Conservation (phyloP, 139 green algal genomes). For the Volvox africanus region DNA sequence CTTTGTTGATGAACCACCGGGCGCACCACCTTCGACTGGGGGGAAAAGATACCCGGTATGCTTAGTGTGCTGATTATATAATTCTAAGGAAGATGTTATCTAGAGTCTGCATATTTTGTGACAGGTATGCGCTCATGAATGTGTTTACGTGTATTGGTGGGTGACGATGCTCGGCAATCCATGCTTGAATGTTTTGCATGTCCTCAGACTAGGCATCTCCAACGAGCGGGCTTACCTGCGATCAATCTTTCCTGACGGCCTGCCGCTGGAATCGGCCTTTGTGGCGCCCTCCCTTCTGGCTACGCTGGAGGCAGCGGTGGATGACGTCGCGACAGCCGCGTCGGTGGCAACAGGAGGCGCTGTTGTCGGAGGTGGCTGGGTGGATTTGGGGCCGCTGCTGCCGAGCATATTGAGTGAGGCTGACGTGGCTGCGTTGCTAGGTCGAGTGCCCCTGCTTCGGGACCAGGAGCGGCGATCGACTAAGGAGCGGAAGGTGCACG, state of each 20-base stretch:
- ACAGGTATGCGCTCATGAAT: too few species aligned
- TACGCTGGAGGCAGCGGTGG: constrained; percentile 72
- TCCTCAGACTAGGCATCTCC: constrained; percentile 68
- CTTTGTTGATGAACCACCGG: too few species aligned
- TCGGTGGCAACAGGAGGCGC: neutral
- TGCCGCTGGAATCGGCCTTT: constrained; percentile 74
- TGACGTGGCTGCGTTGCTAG: constrained; percentile 67
- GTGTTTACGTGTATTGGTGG: too few species aligned
- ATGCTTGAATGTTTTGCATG: too few species aligned
- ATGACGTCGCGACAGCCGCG: constrained; percentile 57
- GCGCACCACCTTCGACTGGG: too few species aligned
- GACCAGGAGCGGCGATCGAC: constrained; percentile 13
- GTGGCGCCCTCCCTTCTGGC: constrained; percentile 71
- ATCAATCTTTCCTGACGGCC: constrained; percentile 73
- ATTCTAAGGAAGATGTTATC: too few species aligned
- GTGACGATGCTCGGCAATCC: too few species aligned
- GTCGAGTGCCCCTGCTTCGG: constrained; percentile 3
- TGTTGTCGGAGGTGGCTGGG: constrained; percentile 35
- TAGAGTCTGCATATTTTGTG: too few species aligned
- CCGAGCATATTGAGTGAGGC: constrained; percentile 57
- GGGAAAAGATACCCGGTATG: too few species aligned
- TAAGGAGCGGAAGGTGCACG: constrained; percentile 18
- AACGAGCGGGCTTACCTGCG: constrained; percentile 66
- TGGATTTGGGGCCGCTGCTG: constrained; percentile 67
- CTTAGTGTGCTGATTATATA: too few species aligned